Conservation (phyloP, 2,329 filamentous ascomycete species). For the Colletotrichum somersetense region DNA sequence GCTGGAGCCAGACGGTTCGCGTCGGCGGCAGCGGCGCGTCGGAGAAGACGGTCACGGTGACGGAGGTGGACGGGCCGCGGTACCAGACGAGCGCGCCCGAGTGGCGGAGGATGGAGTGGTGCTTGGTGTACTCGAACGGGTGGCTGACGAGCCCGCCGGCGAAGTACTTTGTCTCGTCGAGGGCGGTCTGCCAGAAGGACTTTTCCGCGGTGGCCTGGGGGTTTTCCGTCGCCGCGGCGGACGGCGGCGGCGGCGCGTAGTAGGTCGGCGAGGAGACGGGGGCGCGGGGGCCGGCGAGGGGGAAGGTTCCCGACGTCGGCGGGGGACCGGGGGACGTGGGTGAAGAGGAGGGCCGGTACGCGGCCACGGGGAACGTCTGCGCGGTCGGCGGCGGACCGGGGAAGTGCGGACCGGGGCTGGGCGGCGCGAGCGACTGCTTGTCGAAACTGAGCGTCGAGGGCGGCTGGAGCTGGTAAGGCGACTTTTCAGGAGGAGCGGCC, state of each 20-base stretch:
- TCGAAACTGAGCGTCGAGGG: background rate
- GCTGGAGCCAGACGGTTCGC: conserved; percentile 76
- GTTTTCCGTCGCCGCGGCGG: background rate
- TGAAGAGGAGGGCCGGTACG: conserved; percentile 16
- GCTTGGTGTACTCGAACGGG: conserved; percentile 73
- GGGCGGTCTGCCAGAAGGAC: conserved; percentile 60
- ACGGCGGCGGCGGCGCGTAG: background rate
- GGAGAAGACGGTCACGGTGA: conserved; percentile 74
- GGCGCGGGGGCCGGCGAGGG: background rate
- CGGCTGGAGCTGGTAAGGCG: background rate
- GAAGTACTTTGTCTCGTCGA: conserved; percentile 73
- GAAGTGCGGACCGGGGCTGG: conserved; percentile 8
- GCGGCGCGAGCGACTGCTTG: background rate
- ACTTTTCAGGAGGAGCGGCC: background rate
- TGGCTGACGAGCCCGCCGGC: conserved; percentile 74
- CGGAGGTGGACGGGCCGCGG: conserved; percentile 72
- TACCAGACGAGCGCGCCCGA: conserved; percentile 75
- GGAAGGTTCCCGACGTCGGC: conserved; percentile 12
- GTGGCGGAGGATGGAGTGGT: conserved; percentile 76
- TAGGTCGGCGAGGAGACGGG: conserved; percentile 3
- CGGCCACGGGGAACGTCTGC: conserved; percentile 22
- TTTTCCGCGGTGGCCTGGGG: conserved; percentile 33
- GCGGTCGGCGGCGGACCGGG: conserved; percentile 16
- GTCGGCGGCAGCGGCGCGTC: conserved; percentile 67
- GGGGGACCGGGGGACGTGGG: conserved; percentile 12